A percentile compares a stretch with the other conserved stretches of the same genome.
Conservation (phyloP, 495 filamentous ascomycete species). For the Penicillium cinerascens region DNA sequence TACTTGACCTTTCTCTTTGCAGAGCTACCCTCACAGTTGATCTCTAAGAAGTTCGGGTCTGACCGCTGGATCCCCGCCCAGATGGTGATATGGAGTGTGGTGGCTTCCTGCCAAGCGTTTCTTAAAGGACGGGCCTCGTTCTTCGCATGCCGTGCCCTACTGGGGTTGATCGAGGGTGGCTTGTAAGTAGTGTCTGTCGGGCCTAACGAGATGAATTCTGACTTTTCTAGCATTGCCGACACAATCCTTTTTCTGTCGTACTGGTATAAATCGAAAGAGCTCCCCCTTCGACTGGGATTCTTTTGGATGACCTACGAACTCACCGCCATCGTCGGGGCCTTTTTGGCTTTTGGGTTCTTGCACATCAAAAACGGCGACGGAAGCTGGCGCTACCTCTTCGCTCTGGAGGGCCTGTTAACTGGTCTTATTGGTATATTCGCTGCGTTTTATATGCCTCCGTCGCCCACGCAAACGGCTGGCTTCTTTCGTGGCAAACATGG, state of each 20-base stretch:
- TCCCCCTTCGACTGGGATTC: slow-evolving; percentile 55
- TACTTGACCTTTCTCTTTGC: slow-evolving; percentile 38
- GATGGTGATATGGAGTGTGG: slow-evolving; percentile 28
- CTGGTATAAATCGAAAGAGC: slow-evolving; percentile 61
- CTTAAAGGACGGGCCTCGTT: slow-evolving; percentile 25
- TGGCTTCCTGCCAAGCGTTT: slow-evolving; percentile 26
- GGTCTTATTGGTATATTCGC: too few species aligned
- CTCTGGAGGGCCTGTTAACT: too few species aligned
- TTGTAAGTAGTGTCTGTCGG: too few species aligned
- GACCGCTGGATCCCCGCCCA: slow-evolving; percentile 40
- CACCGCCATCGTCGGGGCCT: slow-evolving; percentile 41
- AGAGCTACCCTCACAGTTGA: slow-evolving; percentile 58
- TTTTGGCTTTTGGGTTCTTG: slow-evolving; percentile 46
- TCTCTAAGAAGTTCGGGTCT: slow-evolving; percentile 61
- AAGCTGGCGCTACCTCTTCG: slow-evolving; percentile 45
- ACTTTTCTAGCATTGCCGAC: too few species aligned
- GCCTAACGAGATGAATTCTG: too few species aligned
- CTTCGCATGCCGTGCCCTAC: slow-evolving; percentile 27
- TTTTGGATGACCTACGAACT: slow-evolving; percentile 62
- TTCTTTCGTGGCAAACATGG: slow-evolving; percentile 63
- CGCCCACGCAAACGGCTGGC: slow-evolving; percentile 54
- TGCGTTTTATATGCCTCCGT: too few species aligned
- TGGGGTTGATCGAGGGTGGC: slow-evolving; percentile 28
- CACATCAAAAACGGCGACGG: slow-evolving; percentile 40
- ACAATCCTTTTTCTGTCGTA: slow-evolving; percentile 61